These are phyloP conservation scores for Naganishia cerealis DNA, from an alignment of 1,284 basidiomycete genomes.

Conservation along the genomic window DNA sequence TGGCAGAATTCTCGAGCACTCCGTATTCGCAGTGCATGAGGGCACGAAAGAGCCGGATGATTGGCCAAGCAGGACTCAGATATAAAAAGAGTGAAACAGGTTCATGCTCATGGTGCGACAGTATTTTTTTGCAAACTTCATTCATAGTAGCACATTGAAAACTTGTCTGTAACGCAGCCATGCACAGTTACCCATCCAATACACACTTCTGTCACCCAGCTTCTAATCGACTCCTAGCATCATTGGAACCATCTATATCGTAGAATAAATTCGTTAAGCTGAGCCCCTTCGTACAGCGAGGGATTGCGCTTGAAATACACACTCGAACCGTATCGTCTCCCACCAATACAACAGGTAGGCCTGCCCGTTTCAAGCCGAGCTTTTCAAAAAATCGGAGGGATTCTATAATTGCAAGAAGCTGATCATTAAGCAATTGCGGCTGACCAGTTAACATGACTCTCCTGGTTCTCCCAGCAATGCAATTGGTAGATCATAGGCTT, in stretches of 20 bases:
- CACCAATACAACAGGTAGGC: background rate
- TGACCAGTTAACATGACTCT: background rate
- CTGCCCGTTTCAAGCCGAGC: background rate
- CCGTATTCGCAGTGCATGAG: no score
- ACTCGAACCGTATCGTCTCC: constrained; percentile 11
- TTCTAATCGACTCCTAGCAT: background rate
- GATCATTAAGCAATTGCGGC: background rate
- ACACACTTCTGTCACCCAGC: background rate
- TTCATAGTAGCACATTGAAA: no score
- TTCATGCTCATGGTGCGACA: no score
- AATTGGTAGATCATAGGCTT: constrained; percentile 4
- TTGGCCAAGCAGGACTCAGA: no score
- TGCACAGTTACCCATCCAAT: background rate
- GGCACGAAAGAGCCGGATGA: no score
- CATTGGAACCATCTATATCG: constrained; percentile 1
- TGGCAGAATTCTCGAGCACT: no score
- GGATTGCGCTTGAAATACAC: background rate
- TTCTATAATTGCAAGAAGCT: background rate
- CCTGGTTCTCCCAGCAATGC: constrained; percentile 7
- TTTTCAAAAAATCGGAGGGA: constrained; percentile 7
- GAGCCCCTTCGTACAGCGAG: background rate
- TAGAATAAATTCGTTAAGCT: background rate
- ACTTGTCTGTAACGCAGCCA: background rate
- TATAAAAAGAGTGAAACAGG: no score
- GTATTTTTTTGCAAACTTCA: no score